A percentile compares a stretch with the other conserved stretches of the same genome.
phyloP scores from a whole-genome alignment of 345 rosid genomes.

The Boechera divaricarpa region DNA sequence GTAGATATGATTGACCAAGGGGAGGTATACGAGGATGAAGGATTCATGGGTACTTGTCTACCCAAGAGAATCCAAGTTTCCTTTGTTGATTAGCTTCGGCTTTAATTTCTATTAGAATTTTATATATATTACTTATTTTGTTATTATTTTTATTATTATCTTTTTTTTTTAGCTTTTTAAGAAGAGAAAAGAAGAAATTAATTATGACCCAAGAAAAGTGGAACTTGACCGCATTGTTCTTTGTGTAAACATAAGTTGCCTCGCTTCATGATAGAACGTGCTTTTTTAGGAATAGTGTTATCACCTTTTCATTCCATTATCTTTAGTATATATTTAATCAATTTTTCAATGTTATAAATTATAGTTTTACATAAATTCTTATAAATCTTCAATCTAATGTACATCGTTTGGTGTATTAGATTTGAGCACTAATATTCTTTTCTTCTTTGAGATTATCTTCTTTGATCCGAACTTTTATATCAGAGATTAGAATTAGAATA shows the following conservation, averaged over 20 bases:
- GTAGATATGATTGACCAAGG: slow-evolving; percentile 43
- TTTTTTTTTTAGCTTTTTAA: slow-evolving; percentile 8
- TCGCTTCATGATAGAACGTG: slow-evolving; percentile 43
- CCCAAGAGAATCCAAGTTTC: slow-evolving; percentile 48
- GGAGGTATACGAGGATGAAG: slow-evolving; percentile 49
- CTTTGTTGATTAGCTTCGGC: slow-evolving; percentile 45
- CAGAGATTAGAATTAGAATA: neutral
- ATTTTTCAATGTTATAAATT: neutral
- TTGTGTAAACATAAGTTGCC: slow-evolving; percentile 46
- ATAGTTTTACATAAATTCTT: neutral
- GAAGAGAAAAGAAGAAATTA: slow-evolving; percentile 15
- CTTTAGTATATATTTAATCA: neutral
- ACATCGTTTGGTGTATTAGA: slow-evolving; percentile 3
- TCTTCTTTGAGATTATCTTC: slow-evolving; percentile 2
- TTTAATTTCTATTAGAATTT: slow-evolving; percentile 14
- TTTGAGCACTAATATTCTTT: neutral
- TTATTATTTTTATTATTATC: neutral
- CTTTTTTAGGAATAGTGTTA: slow-evolving; percentile 30
- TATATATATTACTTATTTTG: neutral
- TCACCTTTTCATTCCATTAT: slow-evolving; percentile 41
- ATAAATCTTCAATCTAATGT: neutral
- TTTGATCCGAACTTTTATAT: neutral
- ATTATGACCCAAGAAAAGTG: slow-evolving; percentile 46
- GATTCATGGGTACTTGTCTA: slow-evolving; percentile 49
- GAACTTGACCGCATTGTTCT: slow-evolving; percentile 52